Percentiles rank a stretch among this genome's conserved stretches.
phyloP scores from a whole-genome alignment of 2,329 filamentous ascomycete genomes.

The Ophiosphaerella korrae region DNA sequence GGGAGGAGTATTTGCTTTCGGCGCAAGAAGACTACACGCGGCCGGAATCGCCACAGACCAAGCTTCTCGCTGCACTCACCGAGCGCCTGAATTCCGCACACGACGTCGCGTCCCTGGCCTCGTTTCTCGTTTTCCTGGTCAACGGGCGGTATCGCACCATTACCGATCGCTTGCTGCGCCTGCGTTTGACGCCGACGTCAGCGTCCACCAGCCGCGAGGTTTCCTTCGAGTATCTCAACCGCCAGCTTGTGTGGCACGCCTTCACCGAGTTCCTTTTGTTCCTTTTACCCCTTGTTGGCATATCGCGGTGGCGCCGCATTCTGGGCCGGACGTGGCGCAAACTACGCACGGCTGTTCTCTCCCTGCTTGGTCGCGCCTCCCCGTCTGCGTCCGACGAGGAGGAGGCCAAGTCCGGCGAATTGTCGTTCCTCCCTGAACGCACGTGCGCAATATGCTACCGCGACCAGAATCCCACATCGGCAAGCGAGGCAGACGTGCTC shows the following conservation, averaged over 20 bases:
- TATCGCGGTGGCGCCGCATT: constrained; percentile 91
- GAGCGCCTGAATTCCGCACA: constrained; percentile 73
- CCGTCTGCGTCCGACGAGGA: constrained; percentile 54
- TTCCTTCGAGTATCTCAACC: constrained; percentile 95
- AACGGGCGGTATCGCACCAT: constrained; percentile 92
- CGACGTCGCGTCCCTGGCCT: constrained; percentile 79
- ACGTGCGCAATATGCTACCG: constrained; percentile 98
- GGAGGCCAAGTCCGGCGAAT: constrained; percentile 67
- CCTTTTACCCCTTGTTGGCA: constrained; percentile 92
- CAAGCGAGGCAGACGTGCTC: constrained; percentile 68
- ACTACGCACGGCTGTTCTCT: constrained; percentile 63
- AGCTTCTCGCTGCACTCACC: constrained; percentile 70
- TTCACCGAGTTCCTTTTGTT: constrained; percentile 99
- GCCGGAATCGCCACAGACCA: constrained; percentile 56
- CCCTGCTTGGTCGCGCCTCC: constrained; percentile 52
- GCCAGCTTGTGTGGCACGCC: constrained; percentile 98
- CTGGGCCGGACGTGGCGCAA: constrained; percentile 85
- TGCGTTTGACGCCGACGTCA: constrained; percentile 83
- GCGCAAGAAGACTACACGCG: constrained; percentile 74
- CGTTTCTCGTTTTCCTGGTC: constrained; percentile 88
- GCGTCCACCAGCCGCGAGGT: constrained; percentile 87
- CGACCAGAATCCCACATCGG: constrained; percentile 77
- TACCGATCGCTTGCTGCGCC: constrained; percentile 79
- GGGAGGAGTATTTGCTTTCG: constrained; percentile 83
- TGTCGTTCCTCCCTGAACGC: constrained; percentile 84